These are phyloP conservation scores for Pestalotiopsis sp. DNA, from an alignment of 2,329 filamentous ascomycete species.

Conservation along the genomic window DNA sequence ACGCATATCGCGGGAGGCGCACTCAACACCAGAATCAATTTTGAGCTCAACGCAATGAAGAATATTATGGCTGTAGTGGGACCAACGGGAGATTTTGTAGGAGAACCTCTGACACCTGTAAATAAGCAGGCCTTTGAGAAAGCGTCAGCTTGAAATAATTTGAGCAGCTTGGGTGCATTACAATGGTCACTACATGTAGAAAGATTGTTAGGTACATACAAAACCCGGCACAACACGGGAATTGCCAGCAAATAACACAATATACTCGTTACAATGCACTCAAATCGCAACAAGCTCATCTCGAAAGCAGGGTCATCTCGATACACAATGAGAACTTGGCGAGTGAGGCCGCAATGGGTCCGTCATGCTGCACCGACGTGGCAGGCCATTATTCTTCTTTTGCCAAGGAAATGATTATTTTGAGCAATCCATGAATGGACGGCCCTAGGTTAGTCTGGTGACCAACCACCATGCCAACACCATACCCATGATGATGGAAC, in stretches of 20 bases:
- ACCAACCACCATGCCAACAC: neutral
- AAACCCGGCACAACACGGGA: no score
- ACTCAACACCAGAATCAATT: conserved; percentile 41
- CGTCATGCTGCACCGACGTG: neutral
- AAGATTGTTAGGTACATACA: no score
- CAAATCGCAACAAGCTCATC: no score
- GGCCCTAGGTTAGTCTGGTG: neutral
- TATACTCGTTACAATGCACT: no score
- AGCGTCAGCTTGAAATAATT: neutral
- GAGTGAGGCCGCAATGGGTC: neutral
- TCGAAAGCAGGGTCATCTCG: no score
- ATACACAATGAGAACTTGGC: neutral
- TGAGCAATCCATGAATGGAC: neutral
- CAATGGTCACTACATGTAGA: no score
- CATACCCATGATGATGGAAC: neutral
- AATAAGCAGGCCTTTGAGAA: conserved; percentile 18
- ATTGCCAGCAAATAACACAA: no score
- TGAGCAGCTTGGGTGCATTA: no score
- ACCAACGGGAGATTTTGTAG: conserved; percentile 19
- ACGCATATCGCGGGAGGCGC: conserved; percentile 41
- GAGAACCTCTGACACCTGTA: conserved; percentile 24
- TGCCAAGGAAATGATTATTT: neutral
- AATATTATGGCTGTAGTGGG: conserved; percentile 35
- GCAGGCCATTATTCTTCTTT: neutral
- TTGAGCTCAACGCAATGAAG: conserved; percentile 40